These are phyloP conservation scores for Trifolium subterraneum DNA, from an alignment of 306 rosid species.

Conservation along the genomic window DNA sequence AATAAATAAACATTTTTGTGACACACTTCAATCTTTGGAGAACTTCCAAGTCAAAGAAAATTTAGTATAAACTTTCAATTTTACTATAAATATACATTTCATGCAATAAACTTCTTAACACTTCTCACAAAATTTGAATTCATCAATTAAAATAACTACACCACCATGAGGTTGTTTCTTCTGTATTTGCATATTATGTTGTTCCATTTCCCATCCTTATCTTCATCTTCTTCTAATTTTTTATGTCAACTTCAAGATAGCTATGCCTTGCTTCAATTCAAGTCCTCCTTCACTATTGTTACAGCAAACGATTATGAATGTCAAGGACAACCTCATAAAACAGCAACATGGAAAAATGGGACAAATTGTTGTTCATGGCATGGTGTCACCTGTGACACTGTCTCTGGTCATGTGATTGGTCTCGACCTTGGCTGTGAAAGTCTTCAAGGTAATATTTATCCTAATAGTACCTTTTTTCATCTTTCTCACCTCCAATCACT, in stretches of 20 bases:
- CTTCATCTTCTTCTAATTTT: neutral
- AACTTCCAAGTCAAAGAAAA: too few species aligned
- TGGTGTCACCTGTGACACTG: constrained; percentile 19
- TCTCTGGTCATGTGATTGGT: constrained; percentile 12
- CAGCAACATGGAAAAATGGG: constrained; percentile 18
- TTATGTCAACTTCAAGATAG: neutral
- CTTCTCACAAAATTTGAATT: neutral
- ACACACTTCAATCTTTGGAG: neutral
- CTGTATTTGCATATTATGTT: neutral
- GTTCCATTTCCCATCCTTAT: neutral
- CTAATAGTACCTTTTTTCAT: neutral
- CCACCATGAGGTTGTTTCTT: neutral
- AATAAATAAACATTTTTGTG: too few species aligned
- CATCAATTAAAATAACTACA: too few species aligned
- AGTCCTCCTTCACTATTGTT: neutral
- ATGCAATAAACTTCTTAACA: neutral
- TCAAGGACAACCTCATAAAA: neutral
- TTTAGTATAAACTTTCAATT: neutral
- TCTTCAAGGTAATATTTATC: constrained; percentile 24
- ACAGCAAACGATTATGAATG: too few species aligned
- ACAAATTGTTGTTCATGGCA: constrained; percentile 38
- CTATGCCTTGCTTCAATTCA: neutral
- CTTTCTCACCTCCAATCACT: constrained; percentile 28
- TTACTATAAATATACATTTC: neutral
- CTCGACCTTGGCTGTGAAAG: constrained; percentile 16